Base-by-base conservation (phyloP, 1,139 yeast species). In the Blastobotrys persicus region DNA sequence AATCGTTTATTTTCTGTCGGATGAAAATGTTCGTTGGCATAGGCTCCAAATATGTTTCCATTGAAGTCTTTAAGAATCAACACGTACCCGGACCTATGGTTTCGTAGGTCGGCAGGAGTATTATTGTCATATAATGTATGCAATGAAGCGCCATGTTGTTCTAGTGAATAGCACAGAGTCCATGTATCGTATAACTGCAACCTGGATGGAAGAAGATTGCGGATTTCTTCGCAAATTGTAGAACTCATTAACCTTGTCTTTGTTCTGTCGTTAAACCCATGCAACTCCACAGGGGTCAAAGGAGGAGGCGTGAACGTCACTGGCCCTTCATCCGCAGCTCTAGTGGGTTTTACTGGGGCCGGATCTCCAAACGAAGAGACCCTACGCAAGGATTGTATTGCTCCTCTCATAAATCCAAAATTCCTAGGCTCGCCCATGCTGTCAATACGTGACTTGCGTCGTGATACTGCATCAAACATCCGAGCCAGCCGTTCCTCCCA, bases 71-170 rank as follows among this genome's bases (percentile, higher is more conserved):
- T 75, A 5, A 91, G 71, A 2, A 85, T 78, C 49, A 91, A 56
- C 1, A 91, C 78, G 60, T 85, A 91, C 0, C 96, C 96, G 44
- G 77, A 78, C 49, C 81, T 60, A 48, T 69, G 69, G 13, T 56
- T 64, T 31, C 61, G 59, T 14, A 56, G 59, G 12, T 64, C 59
- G 13, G 62, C 63, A 6, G 76, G 75, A 26, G 60, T 60, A 42
- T 69, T 61, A 50, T 65, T 66, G 31, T 66, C 63, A 61, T 83
- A 92, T 31, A 94, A 69, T 0, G 98, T 89, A 53, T 78, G 80
- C 47, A 92, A 67, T 0, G 96, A 86, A 0, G 95, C 84, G 0
- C 99, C 99, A 65, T 89, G 88, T 65, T 88, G 96, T 57, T 91
- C 97, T 55, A 88, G 68, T 19, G 94, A 84, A 65, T 91, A 94